Evolutionary conservation across 208 protist genomes (phyloP), one percentile per base, ranked within the genome.

Genomic region (Trypanosoma lewisi): DNA sequence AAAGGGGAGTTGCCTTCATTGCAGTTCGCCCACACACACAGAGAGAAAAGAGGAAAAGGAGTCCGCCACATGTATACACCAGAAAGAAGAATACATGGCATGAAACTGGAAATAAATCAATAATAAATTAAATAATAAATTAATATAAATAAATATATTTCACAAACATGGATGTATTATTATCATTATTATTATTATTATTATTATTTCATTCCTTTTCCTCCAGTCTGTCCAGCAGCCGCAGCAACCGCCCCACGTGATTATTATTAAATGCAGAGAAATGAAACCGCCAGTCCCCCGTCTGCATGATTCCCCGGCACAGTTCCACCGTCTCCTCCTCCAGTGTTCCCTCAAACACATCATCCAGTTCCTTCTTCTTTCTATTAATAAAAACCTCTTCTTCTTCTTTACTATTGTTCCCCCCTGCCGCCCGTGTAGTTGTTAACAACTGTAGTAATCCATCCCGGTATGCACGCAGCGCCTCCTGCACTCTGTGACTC

Each of bases 221-320:
- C 31, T 54, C 21, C 27, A 82, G 48, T 17, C 56, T 21, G 17
- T 55, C 37, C 19, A 71, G 67, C 12, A 80, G 72, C 16, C 57
- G 72, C 11, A 63, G 66, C 8, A 85, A 19, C 0, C 63, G 54
- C 25, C 63, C 58, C 9, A 64, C 63, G 34, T 68, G 73, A 14
- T 51, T 68, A 54, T 78, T 81, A 42, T 63, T 66, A 42, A 79
- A 82, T 8, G 67, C 51, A 16, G 75, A 73, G 56, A 82, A 77
- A 58, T 82, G 73, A 17, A 82, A 17, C 37, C 73, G 68, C 27
- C 55, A 30, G 63, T 78, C 73, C 19, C 73, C 73, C 16, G 3
- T 16, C 12, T 42, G 47, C 45, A 67, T 33, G 16, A 81, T 51
- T 17, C 47, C 33, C 14, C 54, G 34, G 12, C 63, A 69, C 47